A percentile compares a stretch with the other conserved stretches of the same genome.
Evolutionary conservation across 257 asterid genomes (phyloP).

Genomic region (Galeopsis tetrahit): DNA sequence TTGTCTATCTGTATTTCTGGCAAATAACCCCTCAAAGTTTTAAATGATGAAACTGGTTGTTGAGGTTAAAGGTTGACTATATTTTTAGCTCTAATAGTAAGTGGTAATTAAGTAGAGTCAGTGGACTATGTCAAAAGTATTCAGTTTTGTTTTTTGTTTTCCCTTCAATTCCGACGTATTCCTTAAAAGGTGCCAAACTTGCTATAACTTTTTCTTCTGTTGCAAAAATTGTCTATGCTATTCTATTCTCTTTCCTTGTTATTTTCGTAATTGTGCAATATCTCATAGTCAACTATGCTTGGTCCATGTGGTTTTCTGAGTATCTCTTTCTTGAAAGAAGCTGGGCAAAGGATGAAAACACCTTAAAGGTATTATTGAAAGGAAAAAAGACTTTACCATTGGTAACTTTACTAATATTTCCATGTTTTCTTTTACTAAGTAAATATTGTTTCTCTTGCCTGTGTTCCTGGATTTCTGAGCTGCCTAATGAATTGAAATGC

Average conservation of each 20-base stretch:
- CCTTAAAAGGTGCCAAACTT: neutral
- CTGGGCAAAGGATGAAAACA: constrained; percentile 93
- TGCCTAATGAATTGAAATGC: constrained; percentile 21
- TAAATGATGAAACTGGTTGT: constrained; percentile 5
- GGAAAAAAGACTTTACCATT: constrained; percentile 22
- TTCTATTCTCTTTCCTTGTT: constrained; percentile 4
- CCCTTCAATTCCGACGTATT: neutral
- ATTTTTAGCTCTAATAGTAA: constrained; percentile 9
- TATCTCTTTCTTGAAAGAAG: constrained; percentile 96
- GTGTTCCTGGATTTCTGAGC: constrained; percentile 16
- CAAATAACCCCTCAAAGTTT: constrained; percentile 12
- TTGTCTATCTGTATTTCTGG: constrained; percentile 1
- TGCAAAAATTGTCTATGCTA: constrained; percentile 26
- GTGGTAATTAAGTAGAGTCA: constrained; percentile 15
- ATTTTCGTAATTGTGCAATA: constrained; percentile 15
- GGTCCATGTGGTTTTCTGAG: constrained; percentile 99
- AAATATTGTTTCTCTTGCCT: neutral
- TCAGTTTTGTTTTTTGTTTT: neutral
- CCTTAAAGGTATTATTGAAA: constrained; percentile 64
- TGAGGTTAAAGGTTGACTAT: constrained; percentile 4
- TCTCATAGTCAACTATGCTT: constrained; percentile 29
- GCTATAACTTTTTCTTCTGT: neutral
- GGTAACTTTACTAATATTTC: constrained; percentile 15
- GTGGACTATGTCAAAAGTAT: neutral
- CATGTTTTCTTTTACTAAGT: constrained; percentile 13